Base-by-base conservation (phyloP, 2,329 filamentous ascomycete genomes). In the Ilyonectria destructans region DNA sequence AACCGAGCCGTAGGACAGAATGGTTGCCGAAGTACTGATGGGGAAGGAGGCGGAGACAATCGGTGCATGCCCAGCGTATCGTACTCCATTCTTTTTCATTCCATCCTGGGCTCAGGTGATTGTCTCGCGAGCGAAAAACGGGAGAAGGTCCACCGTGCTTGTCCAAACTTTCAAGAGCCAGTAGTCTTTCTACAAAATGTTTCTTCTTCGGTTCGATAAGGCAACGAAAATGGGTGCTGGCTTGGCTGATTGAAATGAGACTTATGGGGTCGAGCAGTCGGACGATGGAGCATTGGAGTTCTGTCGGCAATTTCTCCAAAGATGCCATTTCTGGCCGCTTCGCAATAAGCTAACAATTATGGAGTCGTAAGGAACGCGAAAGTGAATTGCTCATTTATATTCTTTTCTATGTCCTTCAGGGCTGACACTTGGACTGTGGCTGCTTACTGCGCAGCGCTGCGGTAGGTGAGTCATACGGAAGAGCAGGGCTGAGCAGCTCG, bases 31-130 rank as follows among this genome's bases (percentile, higher is more conserved):
- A 74, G 12, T 40, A 31, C 17, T 52, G 54, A 33, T 67, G 63
- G 1, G 60, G 4, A 1, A 74, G 58, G n/a, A 74, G 71, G 15
- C 65, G 67, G 6, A 69, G 59, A 15, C 71, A 73, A 1, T 54
- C 15, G 0, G 58, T 58, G 40, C 71, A 74, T 1, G 71, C 63
- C 71, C 71, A 74, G 12, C 60, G 67, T 12, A 71, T 70, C 7
- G 2, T 6, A 1, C 43, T 40, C 65, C 70, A 70, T 13, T n/a
- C 26, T 3, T 17, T 23, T 3, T 57, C 51, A 0, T 17, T 5
- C 62, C 57, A 71, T 13, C 12, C 21, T 4, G 65, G 69, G 2
- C 40, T 23, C 8, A 67, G 9, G 1, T 6, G 3, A 17, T 52
- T 29, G 9, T 64, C 35, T 1, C 54, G 15, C 2, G 70, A 58